Evolutionary conservation across 257 asterid genomes (phyloP).

Genomic region (Henckelia pumila): DNA sequence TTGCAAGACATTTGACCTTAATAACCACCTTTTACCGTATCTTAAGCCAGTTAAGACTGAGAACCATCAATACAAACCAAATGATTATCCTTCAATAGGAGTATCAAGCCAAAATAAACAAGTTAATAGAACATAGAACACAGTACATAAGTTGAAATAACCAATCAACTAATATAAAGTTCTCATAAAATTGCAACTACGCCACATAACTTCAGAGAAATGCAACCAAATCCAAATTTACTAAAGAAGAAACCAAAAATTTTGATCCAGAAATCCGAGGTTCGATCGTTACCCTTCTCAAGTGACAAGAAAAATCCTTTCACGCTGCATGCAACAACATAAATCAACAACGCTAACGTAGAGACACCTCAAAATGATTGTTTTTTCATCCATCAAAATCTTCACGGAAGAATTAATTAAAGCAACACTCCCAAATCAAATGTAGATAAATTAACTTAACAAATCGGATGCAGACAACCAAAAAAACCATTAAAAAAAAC

Average conservation of each 20-base stretch:
- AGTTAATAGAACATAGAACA: neutral
- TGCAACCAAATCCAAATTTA: conserved; percentile 1
- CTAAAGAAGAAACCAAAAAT: neutral
- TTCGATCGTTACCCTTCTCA: neutral
- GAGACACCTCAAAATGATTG: neutral
- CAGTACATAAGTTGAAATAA: neutral
- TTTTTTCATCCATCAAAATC: neutral
- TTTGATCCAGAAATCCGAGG: neutral
- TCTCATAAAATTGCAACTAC: neutral
- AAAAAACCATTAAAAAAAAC: neutral
- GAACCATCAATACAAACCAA: no score
- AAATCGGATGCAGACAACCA: neutral
- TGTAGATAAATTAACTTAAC: neutral
- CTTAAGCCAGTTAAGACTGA: no score
- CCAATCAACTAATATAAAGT: neutral
- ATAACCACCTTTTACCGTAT: no score
- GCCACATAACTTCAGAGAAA: neutral
- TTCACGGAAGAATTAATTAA: neutral
- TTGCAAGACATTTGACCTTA: no score
- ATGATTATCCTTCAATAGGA: no score
- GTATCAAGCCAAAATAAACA: neutral
- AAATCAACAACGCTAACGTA: neutral
- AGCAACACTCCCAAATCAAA: neutral
- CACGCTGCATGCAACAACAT: neutral
- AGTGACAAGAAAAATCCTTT: conserved; percentile 5